Evolutionary conservation across 768 basidiomycete genomes (phyloP).

Genomic region (Chlorophyllum brunneum): DNA sequence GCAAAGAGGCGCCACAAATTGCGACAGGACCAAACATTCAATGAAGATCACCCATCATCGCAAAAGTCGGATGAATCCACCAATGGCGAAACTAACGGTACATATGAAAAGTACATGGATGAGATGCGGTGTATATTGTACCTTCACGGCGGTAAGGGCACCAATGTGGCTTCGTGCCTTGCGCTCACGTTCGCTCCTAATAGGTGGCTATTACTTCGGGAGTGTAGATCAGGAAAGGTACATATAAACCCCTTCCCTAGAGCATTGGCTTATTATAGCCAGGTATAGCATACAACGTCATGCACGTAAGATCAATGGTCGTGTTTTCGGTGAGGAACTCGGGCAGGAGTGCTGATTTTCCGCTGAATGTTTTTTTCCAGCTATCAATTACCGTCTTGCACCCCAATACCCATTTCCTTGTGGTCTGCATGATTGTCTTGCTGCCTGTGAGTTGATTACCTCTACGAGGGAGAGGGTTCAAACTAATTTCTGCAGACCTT

Average conservation of each 20-base stretch:
- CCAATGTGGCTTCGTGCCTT: neutral
- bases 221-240: slow-evolving; percentile 76
- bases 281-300: slow-evolving; percentile 77
- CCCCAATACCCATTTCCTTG: slow-evolving; percentile 98
- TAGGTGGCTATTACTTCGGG: slow-evolving; percentile 83
- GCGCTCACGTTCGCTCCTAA: neutral
- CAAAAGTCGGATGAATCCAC: neutral
- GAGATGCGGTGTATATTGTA: slow-evolving; percentile 83
- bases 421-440: slow-evolving; percentile 82
- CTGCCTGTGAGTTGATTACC: slow-evolving; percentile 60
- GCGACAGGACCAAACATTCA: slow-evolving; percentile 31
- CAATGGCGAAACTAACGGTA: slow-evolving; percentile 23
- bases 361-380: slow-evolving; percentile 31
- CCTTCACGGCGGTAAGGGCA: slow-evolving; percentile 61
- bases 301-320: slow-evolving; percentile 90
- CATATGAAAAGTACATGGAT: slow-evolving; percentile 71
- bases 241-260: neutral
- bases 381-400: slow-evolving; percentile 81
- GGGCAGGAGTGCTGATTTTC: neutral
- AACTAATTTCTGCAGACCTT: slow-evolving; percentile 48
- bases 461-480: neutral
- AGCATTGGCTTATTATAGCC: neutral
- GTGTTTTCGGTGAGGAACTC: slow-evolving; percentile 64
- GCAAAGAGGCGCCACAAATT: slow-evolving; percentile 56
- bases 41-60: neutral